Base-by-base conservation (phyloP, 306 rosid genomes). In the Prunus armeniaca region DNA sequence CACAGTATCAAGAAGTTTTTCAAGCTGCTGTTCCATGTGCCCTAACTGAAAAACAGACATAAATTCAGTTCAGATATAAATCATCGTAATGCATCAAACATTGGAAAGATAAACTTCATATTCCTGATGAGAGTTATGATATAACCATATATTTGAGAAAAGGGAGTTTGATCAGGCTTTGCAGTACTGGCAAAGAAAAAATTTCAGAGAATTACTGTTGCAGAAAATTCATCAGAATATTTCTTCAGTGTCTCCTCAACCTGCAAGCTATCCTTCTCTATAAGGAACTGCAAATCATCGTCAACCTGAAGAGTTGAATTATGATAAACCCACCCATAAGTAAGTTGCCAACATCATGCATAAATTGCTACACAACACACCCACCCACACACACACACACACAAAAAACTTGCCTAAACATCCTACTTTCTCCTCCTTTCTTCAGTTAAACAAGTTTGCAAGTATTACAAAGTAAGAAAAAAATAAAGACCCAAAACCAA, bases 1-100 rank as follows among this genome's bases (percentile, higher is more conserved):
- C 65, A 86, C 85, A 45, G 78, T 73, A 79, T 89, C 87, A 79
- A 92, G 97, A 85, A 95, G 84, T 43, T 82, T 66, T 84, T 90
- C 97, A 71, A 95, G 90, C 73, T 80, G 87, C 73, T 84, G 86
- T 84, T 92, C 96, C 92, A 92, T 92, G 80, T 88, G 80, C 63
- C 84, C 89, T 60, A 95, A 87, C 99, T 95, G 79, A 77, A 75
- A 79, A 65, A 67, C 24, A 78, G 73, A 72, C 75, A 72, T 64
- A 65, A 76, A 32, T 67, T 43, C 41, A 68, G 68, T 86, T 69
- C 50, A 22, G 64, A 65, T 52, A 72, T 65, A 62, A 30, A 25
- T 19, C 20, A 24, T 80, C 49, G 70, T 25, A 69, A 71, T 12
- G 11, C n/a, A 55, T 8, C 32, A 50, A n/a, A 56, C 12, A 34